Evolutionary conservation across 768 basidiomycete species (phyloP).

Genomic region (Auriscalpium vulgare): DNA sequence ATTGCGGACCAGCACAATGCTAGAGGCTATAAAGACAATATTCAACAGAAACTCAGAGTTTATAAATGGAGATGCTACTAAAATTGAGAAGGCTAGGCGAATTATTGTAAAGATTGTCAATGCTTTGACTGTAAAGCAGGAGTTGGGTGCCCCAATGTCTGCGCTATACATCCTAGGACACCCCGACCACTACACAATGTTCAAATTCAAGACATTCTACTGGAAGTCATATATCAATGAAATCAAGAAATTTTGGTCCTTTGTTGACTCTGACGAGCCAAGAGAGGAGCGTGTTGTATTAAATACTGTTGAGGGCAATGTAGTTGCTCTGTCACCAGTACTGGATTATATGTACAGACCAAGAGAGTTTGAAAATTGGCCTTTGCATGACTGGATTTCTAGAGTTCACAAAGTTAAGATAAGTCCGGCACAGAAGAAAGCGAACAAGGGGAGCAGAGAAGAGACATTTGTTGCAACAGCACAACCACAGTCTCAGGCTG

Average conservation of each 20-base stretch:
- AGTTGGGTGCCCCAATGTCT: slow-evolving; percentile 31
- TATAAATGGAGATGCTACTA: slow-evolving; percentile 1
- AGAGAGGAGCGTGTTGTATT: too few relatives aligned
- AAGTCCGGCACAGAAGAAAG: background rate
- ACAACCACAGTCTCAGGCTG: too few relatives aligned
- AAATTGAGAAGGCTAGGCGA: slow-evolving; percentile 18
- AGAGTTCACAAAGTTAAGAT: background rate
- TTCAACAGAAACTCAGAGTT: slow-evolving; percentile 19
- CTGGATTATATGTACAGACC: slow-evolving; percentile 28
- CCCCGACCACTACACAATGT: too few relatives aligned
- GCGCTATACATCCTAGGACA: too few relatives aligned
- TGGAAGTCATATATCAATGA: too few relatives aligned
- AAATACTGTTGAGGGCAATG: too few relatives aligned
- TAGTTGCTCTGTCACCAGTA: slow-evolving; percentile 17
- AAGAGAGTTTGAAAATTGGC: slow-evolving; percentile 10
- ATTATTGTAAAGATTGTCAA: slow-evolving; percentile 32
- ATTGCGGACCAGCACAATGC: slow-evolving; percentile 32
- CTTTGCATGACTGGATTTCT: slow-evolving; percentile 22
- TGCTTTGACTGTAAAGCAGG: slow-evolving; percentile 25
- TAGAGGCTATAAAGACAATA: slow-evolving; percentile 22
- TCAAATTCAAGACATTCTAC: too few relatives aligned
- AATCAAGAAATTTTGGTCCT: slow-evolving; percentile 13
- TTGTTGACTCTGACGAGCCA: background rate
- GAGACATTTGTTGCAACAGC: too few relatives aligned
- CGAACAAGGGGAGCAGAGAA: background rate